phyloP scores from a whole-genome alignment of 1,284 basidiomycete genomes.

The Cerrena zonata region DNA sequence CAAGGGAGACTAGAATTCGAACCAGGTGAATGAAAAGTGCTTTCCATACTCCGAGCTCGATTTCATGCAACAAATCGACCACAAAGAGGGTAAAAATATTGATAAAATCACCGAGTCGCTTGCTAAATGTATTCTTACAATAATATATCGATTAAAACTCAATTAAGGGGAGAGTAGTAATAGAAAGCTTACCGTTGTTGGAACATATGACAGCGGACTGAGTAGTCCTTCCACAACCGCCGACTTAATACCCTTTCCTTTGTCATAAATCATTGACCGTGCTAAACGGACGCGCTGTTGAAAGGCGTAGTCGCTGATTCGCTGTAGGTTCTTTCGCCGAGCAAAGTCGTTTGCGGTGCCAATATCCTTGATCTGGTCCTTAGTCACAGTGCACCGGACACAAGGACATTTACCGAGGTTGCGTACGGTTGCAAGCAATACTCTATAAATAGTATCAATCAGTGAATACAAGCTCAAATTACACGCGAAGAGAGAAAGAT shows the following conservation, averaged over 20 bases:
- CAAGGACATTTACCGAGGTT: constrained; percentile 24
- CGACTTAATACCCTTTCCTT: background rate
- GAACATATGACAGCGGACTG: background rate
- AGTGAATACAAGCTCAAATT: background rate
- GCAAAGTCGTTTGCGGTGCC: background rate
- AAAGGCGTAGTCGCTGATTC: background rate
- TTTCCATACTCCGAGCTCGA: constrained; percentile 25
- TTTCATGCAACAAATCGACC: constrained; percentile 25
- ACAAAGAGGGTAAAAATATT: constrained; percentile 16
- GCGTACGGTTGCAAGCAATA: constrained; percentile 25
- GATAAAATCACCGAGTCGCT: constrained; percentile 8
- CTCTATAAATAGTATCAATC: constrained; percentile 17
- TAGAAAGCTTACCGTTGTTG: background rate
- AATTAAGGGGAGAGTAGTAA: background rate
- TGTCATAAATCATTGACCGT: background rate
- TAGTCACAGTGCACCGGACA: constrained; percentile 21
- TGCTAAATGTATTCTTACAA: constrained; percentile 36
- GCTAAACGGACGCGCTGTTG: background rate
- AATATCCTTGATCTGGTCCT: constrained; percentile 1
- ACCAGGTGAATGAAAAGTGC: constrained; percentile 21
- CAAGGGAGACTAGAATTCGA: constrained; percentile 17
- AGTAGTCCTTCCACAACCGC: background rate
- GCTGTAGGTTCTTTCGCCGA: background rate
- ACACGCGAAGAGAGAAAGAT: background rate
- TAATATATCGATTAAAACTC: background rate